Conservation (phyloP, 2,329 filamentous ascomycete genomes). For the Aspergillus tubingensis region DNA sequence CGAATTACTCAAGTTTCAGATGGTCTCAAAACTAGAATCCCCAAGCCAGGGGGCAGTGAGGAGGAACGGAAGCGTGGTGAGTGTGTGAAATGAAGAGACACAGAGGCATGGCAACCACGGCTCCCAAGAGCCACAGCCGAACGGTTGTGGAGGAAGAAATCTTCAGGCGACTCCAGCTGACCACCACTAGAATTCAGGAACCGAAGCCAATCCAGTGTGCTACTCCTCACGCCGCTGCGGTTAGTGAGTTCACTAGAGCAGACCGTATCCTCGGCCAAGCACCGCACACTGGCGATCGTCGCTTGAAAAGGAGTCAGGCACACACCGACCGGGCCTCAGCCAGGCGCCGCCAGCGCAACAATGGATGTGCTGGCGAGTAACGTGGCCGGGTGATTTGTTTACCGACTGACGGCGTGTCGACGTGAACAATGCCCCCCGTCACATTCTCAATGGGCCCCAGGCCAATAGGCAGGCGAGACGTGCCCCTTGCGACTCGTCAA, state of each 20-base stretch:
- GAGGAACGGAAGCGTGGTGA: not conserved
- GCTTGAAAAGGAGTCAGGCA: conserved; percentile 5
- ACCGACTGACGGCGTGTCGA: conserved; percentile 4
- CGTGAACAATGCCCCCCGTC: conserved; percentile 2
- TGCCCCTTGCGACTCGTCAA: conserved; percentile 22
- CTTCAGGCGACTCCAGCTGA: not conserved
- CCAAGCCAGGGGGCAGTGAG: not conserved
- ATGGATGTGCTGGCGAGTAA: conserved; percentile 3
- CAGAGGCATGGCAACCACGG: not conserved
- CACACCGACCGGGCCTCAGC: too few relatives aligned
- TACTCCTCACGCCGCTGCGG: not conserved
- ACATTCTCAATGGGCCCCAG: conserved; percentile 4
- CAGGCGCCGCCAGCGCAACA: not conserved
- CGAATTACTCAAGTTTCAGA: not conserved
- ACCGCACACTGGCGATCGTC: not conserved
- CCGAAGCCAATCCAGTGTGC: not conserved
- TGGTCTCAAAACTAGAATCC: not conserved
- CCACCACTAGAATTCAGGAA: not conserved
- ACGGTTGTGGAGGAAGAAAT: not conserved
- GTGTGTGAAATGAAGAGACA: not conserved
- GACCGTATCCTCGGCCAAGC: conserved; percentile 1
- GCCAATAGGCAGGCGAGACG: conserved; percentile 11
- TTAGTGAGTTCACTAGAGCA: conserved; percentile 2
- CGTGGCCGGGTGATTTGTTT: not conserved
- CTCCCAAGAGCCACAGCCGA: not conserved